Evolutionary conservation across 2,329 filamentous ascomycete genomes (phyloP), one percentile per base, ranked within the genome.

Genomic region (Malbranchea zuffiana): DNA sequence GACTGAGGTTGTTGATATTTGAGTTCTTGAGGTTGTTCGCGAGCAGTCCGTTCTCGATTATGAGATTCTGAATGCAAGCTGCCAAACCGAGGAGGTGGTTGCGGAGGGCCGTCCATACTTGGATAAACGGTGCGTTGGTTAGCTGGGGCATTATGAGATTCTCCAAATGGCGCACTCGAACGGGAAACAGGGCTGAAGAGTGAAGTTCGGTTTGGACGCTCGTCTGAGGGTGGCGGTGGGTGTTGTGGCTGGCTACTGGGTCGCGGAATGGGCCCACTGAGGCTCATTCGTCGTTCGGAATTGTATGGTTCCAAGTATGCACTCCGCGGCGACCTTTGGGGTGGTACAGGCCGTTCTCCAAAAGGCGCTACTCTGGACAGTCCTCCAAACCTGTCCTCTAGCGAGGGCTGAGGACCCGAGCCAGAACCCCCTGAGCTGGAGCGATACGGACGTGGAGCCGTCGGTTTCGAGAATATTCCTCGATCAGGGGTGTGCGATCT

Each of bases 401-500:
- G 35, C 3, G 46, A 44, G 15, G 40, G 19, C 23, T 40, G 43
- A 15, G 28, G 46, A 13, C 7, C 19, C 13, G n/a, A 24, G 13
- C 1, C 45, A 10, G 51, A 48, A 8, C 55, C 53, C 6, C 57
- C 56, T 0, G 60, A 62, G 25, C 53, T 53, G 19, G 60, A 58
- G 27, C 58, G 52, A 30, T 60, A 62, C 2, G 54, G 49, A 8
- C 59, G 54, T 11, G 50, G 47, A 5, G 50, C 42, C 26, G 52
- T 50, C 6, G 49, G 49, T 45, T 56, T 75, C 66, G 60, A 75
- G 74, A 38, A 68, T 31, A 69, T 65, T 43, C 13, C 28, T 25
- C 78, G 75, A 29, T 85, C 80, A n/a, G 81, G 81, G 0, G 80
- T 85, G 40, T 82, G 76, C 2, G 80, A 80, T 42, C 80, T 69